Percentiles rank a stretch among this genome's conserved stretches.
Conservation (phyloP, 768 basidiomycete genomes). For the Boletus rubroflammeus region DNA sequence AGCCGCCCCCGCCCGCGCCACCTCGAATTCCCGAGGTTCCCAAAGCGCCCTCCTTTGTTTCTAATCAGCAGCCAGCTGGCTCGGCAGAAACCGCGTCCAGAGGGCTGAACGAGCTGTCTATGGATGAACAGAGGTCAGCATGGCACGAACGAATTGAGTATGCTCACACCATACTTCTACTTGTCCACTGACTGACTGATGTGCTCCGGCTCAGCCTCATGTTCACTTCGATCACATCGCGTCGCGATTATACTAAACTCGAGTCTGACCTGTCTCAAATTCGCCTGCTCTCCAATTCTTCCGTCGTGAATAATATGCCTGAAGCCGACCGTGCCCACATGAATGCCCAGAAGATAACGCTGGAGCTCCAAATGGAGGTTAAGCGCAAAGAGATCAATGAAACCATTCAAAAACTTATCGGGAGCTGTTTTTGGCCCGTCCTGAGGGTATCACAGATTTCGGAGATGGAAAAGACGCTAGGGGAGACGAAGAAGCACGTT, state of each 20-base stretch:
- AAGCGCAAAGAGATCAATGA: slow-evolving; percentile 35
- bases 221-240: slow-evolving; percentile 32
- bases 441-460: slow-evolving; percentile 23
- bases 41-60: slow-evolving; percentile 18
- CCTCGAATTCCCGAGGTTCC: slow-evolving; percentile 17
- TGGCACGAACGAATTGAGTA: slow-evolving; percentile 43
- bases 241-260: slow-evolving; percentile 31
- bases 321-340: slow-evolving; percentile 25
- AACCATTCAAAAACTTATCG: slow-evolving; percentile 29
- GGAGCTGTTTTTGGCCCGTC: slow-evolving; percentile 40
- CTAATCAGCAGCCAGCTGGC: slow-evolving; percentile 6
- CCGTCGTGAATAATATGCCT: slow-evolving; percentile 21
- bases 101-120: slow-evolving; percentile 23
- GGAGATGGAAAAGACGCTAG: slow-evolving; percentile 23
- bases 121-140: slow-evolving; percentile 35
- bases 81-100: not conserved
- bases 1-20: slow-evolving; percentile 22
- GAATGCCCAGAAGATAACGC: slow-evolving; percentile 16
- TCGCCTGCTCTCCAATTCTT: slow-evolving; percentile 23
- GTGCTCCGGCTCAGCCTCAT: slow-evolving; percentile 30
- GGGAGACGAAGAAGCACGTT: slow-evolving; percentile 28
- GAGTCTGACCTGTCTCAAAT: slow-evolving; percentile 33
- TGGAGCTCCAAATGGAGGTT: slow-evolving; percentile 22
- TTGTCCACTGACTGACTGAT: slow-evolving; percentile 2
- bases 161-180: slow-evolving; percentile 10